Percentiles rank a stretch among this genome's conserved stretches.
Conservation (phyloP, 495 filamentous ascomycete species). For the Hapsidospora chrysogenum region DNA sequence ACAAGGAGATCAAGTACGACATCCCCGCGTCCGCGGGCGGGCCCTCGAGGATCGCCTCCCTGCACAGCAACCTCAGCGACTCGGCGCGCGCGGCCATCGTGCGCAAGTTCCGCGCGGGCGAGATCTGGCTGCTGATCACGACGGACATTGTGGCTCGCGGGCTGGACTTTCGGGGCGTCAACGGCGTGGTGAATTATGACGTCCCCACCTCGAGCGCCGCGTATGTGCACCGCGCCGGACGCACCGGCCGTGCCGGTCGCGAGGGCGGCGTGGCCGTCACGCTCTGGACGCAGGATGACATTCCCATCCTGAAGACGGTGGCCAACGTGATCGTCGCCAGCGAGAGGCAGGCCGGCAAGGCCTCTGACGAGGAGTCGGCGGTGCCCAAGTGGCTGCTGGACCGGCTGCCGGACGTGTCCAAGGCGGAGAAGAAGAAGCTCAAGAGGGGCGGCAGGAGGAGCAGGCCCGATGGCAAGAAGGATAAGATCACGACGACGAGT, state of each 20-base stretch:
- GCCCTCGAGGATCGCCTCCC: constrained; percentile 68
- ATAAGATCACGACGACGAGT: constrained; percentile 81
- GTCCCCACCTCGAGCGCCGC: constrained; percentile 73
- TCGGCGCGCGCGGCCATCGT: constrained; percentile 60
- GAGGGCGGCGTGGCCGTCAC: constrained; percentile 86
- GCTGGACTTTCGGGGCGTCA: constrained; percentile 82
- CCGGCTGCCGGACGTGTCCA: constrained; percentile 63
- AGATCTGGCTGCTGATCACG: constrained; percentile 91
- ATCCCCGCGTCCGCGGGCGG: constrained; percentile 80
- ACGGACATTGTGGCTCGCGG: constrained; percentile 85
- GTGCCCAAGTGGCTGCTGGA: constrained; percentile 84
- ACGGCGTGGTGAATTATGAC: constrained; percentile 94
- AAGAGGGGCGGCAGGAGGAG: constrained; percentile 58
- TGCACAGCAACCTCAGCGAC: constrained; percentile 77
- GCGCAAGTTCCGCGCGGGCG: constrained; percentile 75
- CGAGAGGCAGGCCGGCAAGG: constrained; percentile 46
- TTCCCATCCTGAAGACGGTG: constrained; percentile 76
- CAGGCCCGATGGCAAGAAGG: constrained; percentile 18
- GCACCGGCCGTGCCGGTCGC: constrained; percentile 77
- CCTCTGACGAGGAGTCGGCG: constrained; percentile 16
- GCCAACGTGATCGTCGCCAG: constrained; percentile 80
- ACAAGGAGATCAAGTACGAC: constrained; percentile 85
- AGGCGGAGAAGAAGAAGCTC: constrained; percentile 64
- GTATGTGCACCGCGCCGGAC: constrained; percentile 86
- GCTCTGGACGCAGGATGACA: constrained; percentile 87